phyloP scores from a whole-genome alignment of 2,329 filamentous ascomycete genomes.

The Pezicula neosporulosa region DNA sequence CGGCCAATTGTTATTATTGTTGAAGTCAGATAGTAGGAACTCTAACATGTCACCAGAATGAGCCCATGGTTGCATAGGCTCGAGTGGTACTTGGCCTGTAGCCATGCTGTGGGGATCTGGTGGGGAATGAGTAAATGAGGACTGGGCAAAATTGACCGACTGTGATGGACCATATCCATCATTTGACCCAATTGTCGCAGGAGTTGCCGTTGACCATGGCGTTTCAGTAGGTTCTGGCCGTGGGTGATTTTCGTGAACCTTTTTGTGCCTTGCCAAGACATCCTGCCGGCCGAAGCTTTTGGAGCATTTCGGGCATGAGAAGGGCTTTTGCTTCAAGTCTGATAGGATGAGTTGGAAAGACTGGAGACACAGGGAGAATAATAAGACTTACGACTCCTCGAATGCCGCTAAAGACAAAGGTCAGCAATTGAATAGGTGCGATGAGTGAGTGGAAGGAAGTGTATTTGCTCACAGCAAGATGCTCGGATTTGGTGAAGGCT shows the following conservation, averaged over 20 bases:
- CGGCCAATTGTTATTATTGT: constrained; percentile 3
- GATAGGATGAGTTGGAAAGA: background rate
- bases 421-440: background rate
- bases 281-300: constrained; percentile 38
- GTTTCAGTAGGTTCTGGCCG: constrained; percentile 9
- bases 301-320: constrained; percentile 33
- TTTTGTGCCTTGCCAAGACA: constrained; percentile 38
- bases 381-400: background rate
- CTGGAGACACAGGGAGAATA: background rate
- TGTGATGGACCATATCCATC: background rate
- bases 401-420: background rate
- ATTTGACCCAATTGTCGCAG: background rate
- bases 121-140: background rate
- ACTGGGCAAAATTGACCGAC: background rate
- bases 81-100: constrained; percentile 18
- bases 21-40: constrained; percentile 4
- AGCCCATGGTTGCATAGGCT: constrained; percentile 1
- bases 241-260: constrained; percentile 25
- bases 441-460: background rate
- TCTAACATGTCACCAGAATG: constrained; percentile 6
- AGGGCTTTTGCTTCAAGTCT: constrained; percentile 23
- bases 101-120: background rate
- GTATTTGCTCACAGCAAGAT: constrained; percentile 6
- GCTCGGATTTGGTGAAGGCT: constrained; percentile 6
- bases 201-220: constrained; percentile 17